Conservation (phyloP, 129 eudicot species). For the Oenanthe sinensis region DNA sequence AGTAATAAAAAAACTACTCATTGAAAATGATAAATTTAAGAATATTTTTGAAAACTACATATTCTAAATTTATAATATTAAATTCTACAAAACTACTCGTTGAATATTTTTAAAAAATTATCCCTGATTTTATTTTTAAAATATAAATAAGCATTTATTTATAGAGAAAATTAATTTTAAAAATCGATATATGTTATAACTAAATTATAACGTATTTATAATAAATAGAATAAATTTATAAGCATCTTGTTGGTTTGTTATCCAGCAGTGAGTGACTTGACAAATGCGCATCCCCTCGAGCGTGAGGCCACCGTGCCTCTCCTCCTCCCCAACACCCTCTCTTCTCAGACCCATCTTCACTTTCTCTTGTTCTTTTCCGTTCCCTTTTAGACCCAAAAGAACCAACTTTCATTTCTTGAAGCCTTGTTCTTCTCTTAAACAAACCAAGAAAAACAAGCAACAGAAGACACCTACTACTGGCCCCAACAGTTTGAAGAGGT, state of each 20-base stretch:
- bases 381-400: slow-evolving; percentile 32
- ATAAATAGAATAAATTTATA: no score
- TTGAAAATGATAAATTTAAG: no score
- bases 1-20: no score
- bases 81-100: no score
- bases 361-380: slow-evolving; percentile 14
- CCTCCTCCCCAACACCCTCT: slow-evolving; percentile 20
- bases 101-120: no score
- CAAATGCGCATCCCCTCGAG: slow-evolving; percentile 3
- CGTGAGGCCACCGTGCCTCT: slow-evolving; percentile 6
- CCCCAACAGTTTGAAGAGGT: slow-evolving; percentile 33
- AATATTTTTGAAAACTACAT: no score
- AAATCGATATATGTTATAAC: no score
- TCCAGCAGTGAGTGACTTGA: background rate
- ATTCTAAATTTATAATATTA: no score
- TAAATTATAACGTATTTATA: no score
- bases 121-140: no score
- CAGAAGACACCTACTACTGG: slow-evolving; percentile 31
- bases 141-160: no score
- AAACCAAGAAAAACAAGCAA: slow-evolving; percentile 44
- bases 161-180: no score
- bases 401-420: slow-evolving; percentile 45
- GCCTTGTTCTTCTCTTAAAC: slow-evolving; percentile 63
- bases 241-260: background rate
- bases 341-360: slow-evolving; percentile 19